Base-by-base conservation (phyloP, 306 rosid species). In the Ochetophila trinervis region DNA sequence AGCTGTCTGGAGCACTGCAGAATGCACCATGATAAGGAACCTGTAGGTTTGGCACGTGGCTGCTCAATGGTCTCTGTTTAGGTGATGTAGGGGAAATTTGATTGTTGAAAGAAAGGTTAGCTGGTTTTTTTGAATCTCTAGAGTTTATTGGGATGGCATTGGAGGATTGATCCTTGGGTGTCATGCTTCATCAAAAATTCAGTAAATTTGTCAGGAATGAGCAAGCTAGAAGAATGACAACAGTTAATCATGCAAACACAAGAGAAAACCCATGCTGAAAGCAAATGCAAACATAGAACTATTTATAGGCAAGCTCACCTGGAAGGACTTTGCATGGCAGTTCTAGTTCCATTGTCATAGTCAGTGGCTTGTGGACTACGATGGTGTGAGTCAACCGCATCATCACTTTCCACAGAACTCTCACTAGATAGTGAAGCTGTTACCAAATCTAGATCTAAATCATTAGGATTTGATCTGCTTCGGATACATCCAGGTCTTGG, bases 1-100 rank as follows among this genome's bases (percentile, higher is more conserved):
- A 86, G 70, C 97, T 91, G 79, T 91, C 95, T 2, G 93, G 97
- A 77, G 95, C 95, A 74, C 99, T 86, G 78, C 57, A 86, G 84
- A 88, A 78, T 57, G 89, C 82, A 66, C 96, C 97, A 57, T 78
- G 89, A 56, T 76, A 84, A 68, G 99, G 96, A 73, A 88, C 91
- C 80, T 76, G 96, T 62, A 88, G 91, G 79, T 94, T 90, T 15
- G 94, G 89, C 65, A 90, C 97, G 63, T 86, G 95, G 57, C 81
- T 76, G 73, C 97, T 70, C 71, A 94, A 80, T 66, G 90, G 96
- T 81, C 87, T 86, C 66, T 80, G 75, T 75, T 87, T 94, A 23
- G 99, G 91, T 18, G 90, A 88, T 51, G 86, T 71, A 13, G 90
- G 76, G 68, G 88, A 51, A 19, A 54, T 45, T 22, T 79, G 86